Base-by-base conservation (phyloP, 208 protist species). In the Trypanosoma congolense region DNA sequence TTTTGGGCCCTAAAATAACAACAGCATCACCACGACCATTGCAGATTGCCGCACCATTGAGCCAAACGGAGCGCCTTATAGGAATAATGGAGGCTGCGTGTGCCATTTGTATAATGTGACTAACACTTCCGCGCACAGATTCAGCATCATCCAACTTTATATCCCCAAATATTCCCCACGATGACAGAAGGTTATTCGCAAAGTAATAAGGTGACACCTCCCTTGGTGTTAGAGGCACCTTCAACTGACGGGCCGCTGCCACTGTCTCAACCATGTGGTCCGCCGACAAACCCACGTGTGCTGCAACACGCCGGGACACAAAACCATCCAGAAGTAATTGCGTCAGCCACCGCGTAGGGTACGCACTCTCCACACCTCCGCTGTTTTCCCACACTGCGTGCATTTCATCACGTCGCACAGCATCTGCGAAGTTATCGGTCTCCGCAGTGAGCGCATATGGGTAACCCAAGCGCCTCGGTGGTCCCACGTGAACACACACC, bases 251-350 rank as follows among this genome's bases (percentile, higher is more conserved):
- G 6, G 64, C 78, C 47, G 53, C 38, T 30, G 43, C 40, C 22
- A 69, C 57, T 9, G 74, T 68, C 10, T 75, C 60, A 0, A 77
- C 52, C 44, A 77, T 62, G n/a, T 45, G 30, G 9, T 38, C 49
- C 10, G 57, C 71, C 19, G 66, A 70, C 49, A 82, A 72, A 9
- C 77, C 78, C 1, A 57, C 48, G 56, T 84, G 77, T 10, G 76
- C 79, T 0, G 67, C 61, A 14, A 85, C 71, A 18, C 78, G 78
- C 21, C 72, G 79, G 33, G 70, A 67, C 19, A 90, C 64, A 46
- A 80, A 71, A 51, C 83, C 83, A 56, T 90, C 77, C 2, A 83
- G 65, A 62, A 90, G 58, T 12, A 56, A 68, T 69, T 90, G 83
- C 43, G 57, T 62, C 1, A 90, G 25, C 80, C 83, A 90, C 16